A percentile compares a stretch with the other conserved stretches of the same genome.
Evolutionary conservation across 352 stramenopile species (phyloP).

Genomic region (Phytophthora brassicae): DNA sequence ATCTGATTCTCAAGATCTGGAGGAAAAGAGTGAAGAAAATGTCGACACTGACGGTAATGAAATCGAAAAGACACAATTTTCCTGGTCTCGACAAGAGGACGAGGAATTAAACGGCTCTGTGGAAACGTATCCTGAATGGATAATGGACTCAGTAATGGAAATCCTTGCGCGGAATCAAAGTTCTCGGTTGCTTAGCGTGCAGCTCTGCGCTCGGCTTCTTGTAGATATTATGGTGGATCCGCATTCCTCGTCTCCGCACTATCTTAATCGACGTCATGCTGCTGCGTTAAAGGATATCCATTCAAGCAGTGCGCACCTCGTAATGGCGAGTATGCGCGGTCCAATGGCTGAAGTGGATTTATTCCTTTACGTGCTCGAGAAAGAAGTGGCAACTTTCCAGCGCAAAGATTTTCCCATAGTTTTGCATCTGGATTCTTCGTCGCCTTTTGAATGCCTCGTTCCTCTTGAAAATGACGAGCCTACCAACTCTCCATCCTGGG

Average conservation of each 20-base stretch:
- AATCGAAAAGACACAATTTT: conserved; percentile 5
- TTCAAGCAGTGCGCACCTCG: conserved; percentile 64
- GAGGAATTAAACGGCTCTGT: conserved; percentile 5
- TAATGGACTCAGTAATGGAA: conserved; percentile 49
- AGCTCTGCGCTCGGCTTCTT: conserved; percentile 54
- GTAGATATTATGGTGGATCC: conserved; percentile 60
- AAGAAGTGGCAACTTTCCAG: conserved; percentile 60
- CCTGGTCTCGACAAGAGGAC: neutral
- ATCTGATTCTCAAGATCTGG: conserved; percentile 24
- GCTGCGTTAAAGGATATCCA: conserved; percentile 53
- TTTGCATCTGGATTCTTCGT: conserved; percentile 62
- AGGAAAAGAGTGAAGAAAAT: conserved; percentile 11
- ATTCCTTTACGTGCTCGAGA: conserved; percentile 82
- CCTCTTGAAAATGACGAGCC: conserved; percentile 34
- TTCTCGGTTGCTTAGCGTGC: conserved; percentile 52
- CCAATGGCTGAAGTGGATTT: conserved; percentile 77
- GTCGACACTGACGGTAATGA: conserved; percentile 12
- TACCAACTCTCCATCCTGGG: conserved; percentile 22
- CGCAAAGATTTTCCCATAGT: conserved; percentile 46
- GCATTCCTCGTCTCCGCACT: conserved; percentile 18
- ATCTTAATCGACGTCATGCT: conserved; percentile 24
- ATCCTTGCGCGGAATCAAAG: conserved; percentile 53
- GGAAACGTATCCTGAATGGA: conserved; percentile 47
- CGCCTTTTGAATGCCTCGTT: conserved; percentile 70
- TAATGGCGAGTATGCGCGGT: conserved; percentile 86